A percentile compares a stretch with the other conserved stretches of the same genome.
These are phyloP conservation scores for Starmerella apicola DNA, from an alignment of 805 yeast genomes.

Conservation along the genomic window DNA sequence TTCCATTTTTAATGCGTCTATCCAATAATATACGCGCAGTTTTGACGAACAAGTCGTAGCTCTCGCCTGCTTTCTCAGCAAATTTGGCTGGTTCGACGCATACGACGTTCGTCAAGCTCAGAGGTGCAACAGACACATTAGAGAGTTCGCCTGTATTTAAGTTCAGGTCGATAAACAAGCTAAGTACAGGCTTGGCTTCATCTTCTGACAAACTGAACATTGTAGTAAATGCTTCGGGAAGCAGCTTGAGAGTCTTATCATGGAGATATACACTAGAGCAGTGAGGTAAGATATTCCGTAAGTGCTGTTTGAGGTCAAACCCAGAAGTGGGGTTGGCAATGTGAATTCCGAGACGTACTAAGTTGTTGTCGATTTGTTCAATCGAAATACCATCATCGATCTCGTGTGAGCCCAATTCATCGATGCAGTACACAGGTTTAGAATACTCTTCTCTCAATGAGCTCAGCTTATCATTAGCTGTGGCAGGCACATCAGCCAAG, in stretches of 20 bases:
- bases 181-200: slow-evolving; percentile 5
- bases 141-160: neutral
- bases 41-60: slow-evolving; percentile 23
- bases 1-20: slow-evolving; percentile 30
- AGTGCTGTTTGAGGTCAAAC: slow-evolving; percentile 29
- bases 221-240: slow-evolving; percentile 5
- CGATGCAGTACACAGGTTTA: slow-evolving; percentile 58
- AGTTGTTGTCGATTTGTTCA: neutral
- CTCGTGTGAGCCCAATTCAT: slow-evolving; percentile 67
- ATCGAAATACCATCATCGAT: slow-evolving; percentile 82
- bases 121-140: slow-evolving; percentile 4
- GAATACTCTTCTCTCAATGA: slow-evolving; percentile 5
- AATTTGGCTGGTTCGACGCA: neutral
- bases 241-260: slow-evolving; percentile 5
- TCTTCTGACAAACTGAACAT: neutral
- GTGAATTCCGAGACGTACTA: slow-evolving; percentile 44
- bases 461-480: slow-evolving; percentile 6
- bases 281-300: slow-evolving; percentile 23
- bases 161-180: slow-evolving; percentile 10
- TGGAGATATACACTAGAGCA: slow-evolving; percentile 7
- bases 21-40: slow-evolving; percentile 26
- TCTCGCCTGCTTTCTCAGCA: neutral
- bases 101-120: slow-evolving; percentile 1
- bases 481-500: neutral
- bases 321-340: slow-evolving; percentile 81